Evolutionary conservation across 169 alveolate genomes (phyloP).

Genomic region (Eimeria zaria): DNA sequence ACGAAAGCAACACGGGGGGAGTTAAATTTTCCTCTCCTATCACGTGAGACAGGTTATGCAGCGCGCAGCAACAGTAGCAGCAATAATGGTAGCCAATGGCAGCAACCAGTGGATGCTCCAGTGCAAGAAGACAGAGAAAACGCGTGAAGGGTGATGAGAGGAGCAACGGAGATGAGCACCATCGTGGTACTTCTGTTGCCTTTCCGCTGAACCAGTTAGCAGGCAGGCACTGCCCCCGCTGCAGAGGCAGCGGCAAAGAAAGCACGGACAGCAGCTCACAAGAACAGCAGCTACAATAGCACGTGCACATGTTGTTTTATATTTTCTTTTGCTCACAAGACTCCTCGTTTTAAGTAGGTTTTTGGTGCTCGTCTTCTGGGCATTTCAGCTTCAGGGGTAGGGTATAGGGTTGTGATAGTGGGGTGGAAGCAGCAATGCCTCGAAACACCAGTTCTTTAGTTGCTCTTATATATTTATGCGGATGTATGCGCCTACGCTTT

Average conservation of each 20-base stretch:
- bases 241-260: background rate
- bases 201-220: background rate
- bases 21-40: too few relatives aligned
- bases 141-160: background rate
- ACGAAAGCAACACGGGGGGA: background rate
- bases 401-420: background rate
- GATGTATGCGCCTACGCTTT: background rate
- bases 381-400: background rate
- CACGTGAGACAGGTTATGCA: slow-evolving; percentile 2
- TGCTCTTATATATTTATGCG: background rate
- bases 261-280: background rate
- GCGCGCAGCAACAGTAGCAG: background rate
- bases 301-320: background rate
- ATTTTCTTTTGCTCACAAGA: background rate
- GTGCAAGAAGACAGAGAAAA: background rate
- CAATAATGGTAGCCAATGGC: background rate
- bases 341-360: background rate
- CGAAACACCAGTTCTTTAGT: background rate
- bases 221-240: background rate
- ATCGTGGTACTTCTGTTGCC: background rate
- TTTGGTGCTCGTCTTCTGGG: background rate
- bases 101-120: background rate
- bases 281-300: background rate
- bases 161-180: background rate
- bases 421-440: background rate